These are phyloP conservation scores for Citrus trifoliata DNA, from an alignment of 345 rosid species.

Conservation along the genomic window DNA sequence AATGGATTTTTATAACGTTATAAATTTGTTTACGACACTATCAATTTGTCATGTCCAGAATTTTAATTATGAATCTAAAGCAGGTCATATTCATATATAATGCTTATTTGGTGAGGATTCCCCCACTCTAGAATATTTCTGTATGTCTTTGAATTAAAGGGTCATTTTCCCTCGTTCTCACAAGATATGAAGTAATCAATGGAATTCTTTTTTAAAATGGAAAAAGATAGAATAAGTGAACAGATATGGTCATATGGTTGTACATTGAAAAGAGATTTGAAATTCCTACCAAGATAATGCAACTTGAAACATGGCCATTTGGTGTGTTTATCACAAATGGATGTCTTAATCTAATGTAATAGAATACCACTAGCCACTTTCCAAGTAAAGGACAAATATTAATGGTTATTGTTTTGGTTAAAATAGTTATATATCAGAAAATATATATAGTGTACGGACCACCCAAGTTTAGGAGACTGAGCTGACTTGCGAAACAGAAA, in stretches of 20 bases:
- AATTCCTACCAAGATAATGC: conserved; percentile 1
- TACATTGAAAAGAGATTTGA: not conserved
- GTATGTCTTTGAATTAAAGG: no score
- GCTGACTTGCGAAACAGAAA: not conserved
- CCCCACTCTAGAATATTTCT: no score
- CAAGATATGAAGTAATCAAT: not conserved
- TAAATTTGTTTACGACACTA: no score
- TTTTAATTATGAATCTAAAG: no score
- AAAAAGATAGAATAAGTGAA: not conserved
- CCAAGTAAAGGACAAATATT: not conserved
- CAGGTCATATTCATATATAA: no score
- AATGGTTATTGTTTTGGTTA: not conserved
- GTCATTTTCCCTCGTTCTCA: no score
- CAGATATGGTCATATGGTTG: not conserved
- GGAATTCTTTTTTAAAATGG: not conserved
- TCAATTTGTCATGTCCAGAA: no score
- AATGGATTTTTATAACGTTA: no score
- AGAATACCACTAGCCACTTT: not conserved
- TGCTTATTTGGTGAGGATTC: no score
- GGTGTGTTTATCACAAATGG: not conserved
- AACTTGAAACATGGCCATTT: not conserved
- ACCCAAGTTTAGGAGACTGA: not conserved
- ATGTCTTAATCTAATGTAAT: conserved; percentile 6
- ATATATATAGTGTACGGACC: not conserved
- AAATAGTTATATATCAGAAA: not conserved